Percentiles rank a stretch among this genome's conserved stretches.
phyloP scores from a whole-genome alignment of 164 flowering plant species.

The Stephania japonica region DNA sequence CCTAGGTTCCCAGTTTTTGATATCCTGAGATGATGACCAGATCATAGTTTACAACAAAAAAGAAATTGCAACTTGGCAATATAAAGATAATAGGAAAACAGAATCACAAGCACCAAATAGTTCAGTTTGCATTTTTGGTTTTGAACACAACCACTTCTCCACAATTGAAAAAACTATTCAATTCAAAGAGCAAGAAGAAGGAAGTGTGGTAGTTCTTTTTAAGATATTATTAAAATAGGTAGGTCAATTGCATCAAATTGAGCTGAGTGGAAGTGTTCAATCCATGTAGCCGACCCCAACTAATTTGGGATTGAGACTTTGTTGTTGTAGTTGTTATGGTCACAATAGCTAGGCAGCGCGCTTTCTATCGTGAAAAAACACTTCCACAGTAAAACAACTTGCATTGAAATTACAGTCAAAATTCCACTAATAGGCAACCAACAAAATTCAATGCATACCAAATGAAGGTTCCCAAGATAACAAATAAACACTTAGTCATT shows the following conservation, averaged over 20 bases:
- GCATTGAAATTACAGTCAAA: not conserved
- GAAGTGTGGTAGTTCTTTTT: no score
- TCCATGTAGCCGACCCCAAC: no score
- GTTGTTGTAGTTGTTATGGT: not conserved
- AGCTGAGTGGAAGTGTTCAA: no score
- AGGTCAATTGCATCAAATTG: no score
- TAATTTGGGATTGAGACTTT: no score
- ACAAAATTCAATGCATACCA: not conserved
- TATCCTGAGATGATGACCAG: slow-evolving; percentile 44
- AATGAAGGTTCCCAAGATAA: not conserved
- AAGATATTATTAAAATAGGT: no score
- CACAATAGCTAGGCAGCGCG: not conserved
- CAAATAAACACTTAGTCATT: not conserved
- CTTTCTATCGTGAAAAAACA: not conserved
- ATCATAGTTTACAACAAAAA: not conserved
- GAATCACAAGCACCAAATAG: no score
- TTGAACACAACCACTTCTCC: no score
- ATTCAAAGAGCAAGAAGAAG: no score
- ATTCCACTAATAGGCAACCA: not conserved
- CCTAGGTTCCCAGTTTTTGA: slow-evolving; percentile 72
- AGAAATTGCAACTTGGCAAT: not conserved
- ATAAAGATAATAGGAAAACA: no score
- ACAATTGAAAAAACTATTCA: no score
- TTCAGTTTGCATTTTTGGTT: no score
- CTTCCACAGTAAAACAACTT: not conserved